These are phyloP conservation scores for Fraxinus albicans DNA, from an alignment of 305 asterid genomes.

Conservation along the genomic window DNA sequence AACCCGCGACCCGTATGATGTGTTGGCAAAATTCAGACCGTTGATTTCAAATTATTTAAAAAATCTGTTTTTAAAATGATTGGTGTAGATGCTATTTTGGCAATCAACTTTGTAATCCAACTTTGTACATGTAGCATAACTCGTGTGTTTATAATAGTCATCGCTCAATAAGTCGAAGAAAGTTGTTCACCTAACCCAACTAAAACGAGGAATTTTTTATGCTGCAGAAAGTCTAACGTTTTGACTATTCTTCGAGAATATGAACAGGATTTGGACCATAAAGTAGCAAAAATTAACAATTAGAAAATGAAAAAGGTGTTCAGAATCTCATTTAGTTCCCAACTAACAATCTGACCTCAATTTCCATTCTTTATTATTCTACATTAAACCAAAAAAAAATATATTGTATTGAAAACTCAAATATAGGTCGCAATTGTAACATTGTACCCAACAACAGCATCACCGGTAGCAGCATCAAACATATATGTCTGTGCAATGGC, in stretches of 20 bases:
- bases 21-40: no score
- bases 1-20: no score
- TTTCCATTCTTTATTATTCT: no score
- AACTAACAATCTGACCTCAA: neutral
- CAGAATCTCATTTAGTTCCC: neutral
- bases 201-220: neutral
- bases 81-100: no score
- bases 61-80: no score
- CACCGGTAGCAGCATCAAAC: constrained; percentile 43
- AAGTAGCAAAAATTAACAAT: neutral
- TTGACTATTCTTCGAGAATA: neutral
- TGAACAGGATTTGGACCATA: neutral
- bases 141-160: neutral
- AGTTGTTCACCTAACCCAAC: constrained; percentile 25
- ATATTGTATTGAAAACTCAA: constrained; percentile 9
- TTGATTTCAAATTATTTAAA: no score
- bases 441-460: constrained; percentile 82
- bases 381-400: neutral
- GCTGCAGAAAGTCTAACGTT: neutral
- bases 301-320: neutral
- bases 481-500: constrained; percentile 58
- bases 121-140: no score
- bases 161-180: neutral
- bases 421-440: constrained; percentile 59
- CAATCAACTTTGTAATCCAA: no score